Base-by-base conservation (phyloP, 2,329 filamentous ascomycete genomes). In the Pseudocercospora musae region DNA sequence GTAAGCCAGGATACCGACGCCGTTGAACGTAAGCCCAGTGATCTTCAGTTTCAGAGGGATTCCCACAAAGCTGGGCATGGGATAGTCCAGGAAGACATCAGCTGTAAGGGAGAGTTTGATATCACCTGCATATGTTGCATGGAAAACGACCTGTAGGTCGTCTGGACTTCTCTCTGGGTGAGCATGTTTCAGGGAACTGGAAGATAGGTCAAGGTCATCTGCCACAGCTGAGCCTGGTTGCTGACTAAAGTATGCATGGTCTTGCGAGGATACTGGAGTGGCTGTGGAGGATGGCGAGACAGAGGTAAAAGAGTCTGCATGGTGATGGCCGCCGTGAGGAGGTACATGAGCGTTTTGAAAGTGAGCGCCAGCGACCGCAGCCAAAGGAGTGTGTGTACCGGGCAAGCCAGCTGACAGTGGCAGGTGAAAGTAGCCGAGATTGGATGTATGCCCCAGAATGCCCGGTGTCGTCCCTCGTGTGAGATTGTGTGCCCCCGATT, bases 11-110 rank as follows among this genome's bases (percentile, higher is more conserved):
- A 98, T 91, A 0, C 93, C 94, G 9, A 98, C 91, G 0, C 95
- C 95, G 74, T 99, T 94, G 78, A 99, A 99, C 0, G 90, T 92
- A 63, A 99, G 79, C 0, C 95, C 95, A 0, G 95, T 98, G 69
- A 99, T 96, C 75, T 94, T 96, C 25, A 99, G 83, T 76, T 95
- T 94, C 52, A 99, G 84, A 1, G 95, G 95, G 64, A 99, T 94
- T 11, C 93, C 92, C 2, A 98, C 94, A 72, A 99, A 99, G 79
- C 91, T 96, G 44, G 93, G 93, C 91, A 98, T 98, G 0, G 95
- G 95, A 75, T 99, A 99, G 77, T 99, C 95, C 33, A 99, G 87
- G 31, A 98, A 82, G 46, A 99, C 96, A 77, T 98, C 93, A 0
- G 95, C 93, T 23, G 95, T 98, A 55, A 99, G 82, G 64, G 92